Evolutionary conservation across 1,139 yeast species (phyloP).

Genomic region (Hemisphaericaspora xylofermentans): DNA sequence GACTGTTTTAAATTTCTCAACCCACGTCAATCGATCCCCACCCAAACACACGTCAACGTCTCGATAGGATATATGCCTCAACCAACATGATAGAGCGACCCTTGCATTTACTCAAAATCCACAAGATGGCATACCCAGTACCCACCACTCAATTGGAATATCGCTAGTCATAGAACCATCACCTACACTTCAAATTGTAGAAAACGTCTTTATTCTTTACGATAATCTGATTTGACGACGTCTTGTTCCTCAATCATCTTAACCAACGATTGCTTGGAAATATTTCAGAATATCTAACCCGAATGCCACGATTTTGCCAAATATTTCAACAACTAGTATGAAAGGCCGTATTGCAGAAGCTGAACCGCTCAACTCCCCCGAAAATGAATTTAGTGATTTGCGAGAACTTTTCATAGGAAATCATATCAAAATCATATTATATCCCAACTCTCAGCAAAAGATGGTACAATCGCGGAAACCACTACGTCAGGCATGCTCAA

Average conservation of each 20-base stretch:
- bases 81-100: neutral
- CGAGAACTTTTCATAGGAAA: neutral
- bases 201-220: neutral
- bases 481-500: neutral
- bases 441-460: neutral
- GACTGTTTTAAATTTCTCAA: neutral
- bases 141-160: neutral
- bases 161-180: neutral
- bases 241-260: neutral
- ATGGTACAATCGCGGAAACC: neutral
- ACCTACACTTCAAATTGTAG: neutral
- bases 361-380: no score
- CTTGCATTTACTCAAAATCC: neutral
- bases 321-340: no score
- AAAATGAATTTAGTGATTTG: neutral
- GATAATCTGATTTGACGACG: neutral
- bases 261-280: neutral
- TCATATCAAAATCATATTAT: neutral
- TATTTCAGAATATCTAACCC: neutral
- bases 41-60: neutral
- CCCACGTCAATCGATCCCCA: neutral
- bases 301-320: no score
- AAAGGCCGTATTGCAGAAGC: no score
- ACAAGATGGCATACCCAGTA: neutral
- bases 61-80: neutral